Evolutionary conservation across 352 stramenopile genomes (phyloP).

Genomic region (Globisporangium acanthophoron): DNA sequence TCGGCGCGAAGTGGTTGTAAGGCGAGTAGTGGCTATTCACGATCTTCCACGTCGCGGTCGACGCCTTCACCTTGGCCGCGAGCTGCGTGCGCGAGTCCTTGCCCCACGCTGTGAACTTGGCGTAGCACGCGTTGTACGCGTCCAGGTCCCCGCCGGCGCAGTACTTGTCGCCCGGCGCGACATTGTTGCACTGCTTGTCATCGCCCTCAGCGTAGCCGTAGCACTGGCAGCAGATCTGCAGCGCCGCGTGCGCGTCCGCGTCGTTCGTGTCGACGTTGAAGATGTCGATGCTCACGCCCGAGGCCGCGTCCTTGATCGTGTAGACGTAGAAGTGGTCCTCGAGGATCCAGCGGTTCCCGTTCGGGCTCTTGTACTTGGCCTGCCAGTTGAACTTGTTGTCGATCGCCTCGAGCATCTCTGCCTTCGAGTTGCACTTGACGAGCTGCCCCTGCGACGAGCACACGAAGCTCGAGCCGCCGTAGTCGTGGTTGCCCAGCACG

Average conservation of each 20-base stretch:
- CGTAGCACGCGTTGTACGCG: conserved; percentile 57
- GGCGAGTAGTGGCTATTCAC: conserved; percentile 83
- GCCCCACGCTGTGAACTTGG: conserved; percentile 58
- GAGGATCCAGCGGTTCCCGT: conserved; percentile 79
- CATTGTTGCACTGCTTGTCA: conserved; percentile 46
- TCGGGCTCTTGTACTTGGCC: conserved; percentile 70
- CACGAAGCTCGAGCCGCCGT: conserved; percentile 73
- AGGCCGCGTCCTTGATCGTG: conserved; percentile 45
- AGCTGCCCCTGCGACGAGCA: conserved; percentile 40
- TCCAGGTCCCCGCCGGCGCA: conserved; percentile 50
- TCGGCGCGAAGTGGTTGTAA: conserved; percentile 61
- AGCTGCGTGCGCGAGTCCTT: conserved; percentile 68
- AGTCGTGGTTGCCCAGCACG: conserved; percentile 85
- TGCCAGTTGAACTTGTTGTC: conserved; percentile 74
- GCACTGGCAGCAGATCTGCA: conserved; percentile 81
- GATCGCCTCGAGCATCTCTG: conserved; percentile 36
- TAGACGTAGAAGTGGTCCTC: conserved; percentile 81
- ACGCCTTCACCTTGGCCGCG: conserved; percentile 37
- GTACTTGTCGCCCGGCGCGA: conserved; percentile 36
- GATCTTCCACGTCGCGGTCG: conserved; percentile 79
- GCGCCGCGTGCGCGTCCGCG: conserved; percentile 45
- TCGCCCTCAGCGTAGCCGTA: conserved; percentile 62
- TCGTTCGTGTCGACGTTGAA: conserved; percentile 55
- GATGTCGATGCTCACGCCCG: conserved; percentile 40
- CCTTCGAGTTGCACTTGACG: conserved; percentile 37